A percentile compares a stretch with the other conserved stretches of the same genome.
Evolutionary conservation across 2,329 filamentous ascomycete genomes (phyloP).

Genomic region (Diaporthe vexans): DNA sequence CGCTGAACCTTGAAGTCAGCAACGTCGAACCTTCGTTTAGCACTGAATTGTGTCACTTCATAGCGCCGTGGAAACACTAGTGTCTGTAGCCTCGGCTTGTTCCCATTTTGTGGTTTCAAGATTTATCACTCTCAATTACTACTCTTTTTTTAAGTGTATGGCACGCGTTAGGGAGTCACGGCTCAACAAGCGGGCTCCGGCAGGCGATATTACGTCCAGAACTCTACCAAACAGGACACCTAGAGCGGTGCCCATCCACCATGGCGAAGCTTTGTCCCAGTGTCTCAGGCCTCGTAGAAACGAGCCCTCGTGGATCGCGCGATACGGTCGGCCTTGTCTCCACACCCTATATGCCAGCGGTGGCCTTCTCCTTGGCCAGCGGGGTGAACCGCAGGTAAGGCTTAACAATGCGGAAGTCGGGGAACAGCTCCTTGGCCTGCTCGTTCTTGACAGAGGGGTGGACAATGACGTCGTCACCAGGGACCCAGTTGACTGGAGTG

Average conservation of each 20-base stretch:
- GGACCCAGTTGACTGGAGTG: conserved; percentile 91
- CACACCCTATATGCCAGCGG: conserved; percentile 48
- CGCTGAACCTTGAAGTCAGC: no score
- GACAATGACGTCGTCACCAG: conserved; percentile 92
- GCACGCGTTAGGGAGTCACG: neutral
- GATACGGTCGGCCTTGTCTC: neutral
- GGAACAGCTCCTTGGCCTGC: conserved; percentile 90
- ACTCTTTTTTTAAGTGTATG: neutral
- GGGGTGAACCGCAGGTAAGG: conserved; percentile 82
- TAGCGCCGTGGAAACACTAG: neutral
- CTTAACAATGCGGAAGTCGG: conserved; percentile 78
- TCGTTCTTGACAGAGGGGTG: conserved; percentile 86
- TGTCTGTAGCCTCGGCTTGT: neutral
- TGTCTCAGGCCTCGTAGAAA: no score
- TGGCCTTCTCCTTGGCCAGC: conserved; percentile 68
- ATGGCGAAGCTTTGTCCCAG: neutral
- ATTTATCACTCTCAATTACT: conserved; percentile 19
- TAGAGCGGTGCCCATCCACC: neutral
- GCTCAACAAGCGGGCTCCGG: neutral
- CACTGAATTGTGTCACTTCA: neutral
- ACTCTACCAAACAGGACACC: no score
- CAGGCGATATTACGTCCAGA: neutral
- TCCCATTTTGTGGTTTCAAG: neutral
- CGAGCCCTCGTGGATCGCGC: neutral
- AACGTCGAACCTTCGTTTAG: neutral